phyloP scores from a whole-genome alignment of 352 stramenopile species.

The Phytophthora lateralis region DNA sequence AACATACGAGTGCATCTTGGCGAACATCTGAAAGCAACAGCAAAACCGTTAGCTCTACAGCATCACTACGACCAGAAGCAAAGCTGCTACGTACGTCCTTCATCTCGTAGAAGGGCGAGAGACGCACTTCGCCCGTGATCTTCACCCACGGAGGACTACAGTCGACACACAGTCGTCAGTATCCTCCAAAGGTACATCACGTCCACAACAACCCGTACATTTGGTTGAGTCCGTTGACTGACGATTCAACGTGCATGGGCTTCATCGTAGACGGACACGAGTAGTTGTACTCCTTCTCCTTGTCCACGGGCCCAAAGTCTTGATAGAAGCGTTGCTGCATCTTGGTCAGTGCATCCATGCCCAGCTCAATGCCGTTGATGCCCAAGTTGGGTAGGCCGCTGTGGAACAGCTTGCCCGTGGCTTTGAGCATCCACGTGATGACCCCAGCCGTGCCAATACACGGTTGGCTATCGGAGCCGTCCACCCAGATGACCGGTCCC shows the following conservation, averaged over 20 bases:
- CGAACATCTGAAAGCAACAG: conserved; percentile 42
- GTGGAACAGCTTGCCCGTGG: conserved; percentile 91
- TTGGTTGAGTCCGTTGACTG: conserved; percentile 70
- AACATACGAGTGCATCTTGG: conserved; percentile 77
- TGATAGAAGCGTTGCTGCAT: conserved; percentile 91
- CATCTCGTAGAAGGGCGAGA: conserved; percentile 93
- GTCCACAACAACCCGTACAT: conserved; percentile 41
- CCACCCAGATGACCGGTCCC: conserved; percentile 90
- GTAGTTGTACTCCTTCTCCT: conserved; percentile 91
- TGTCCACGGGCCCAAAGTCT: conserved; percentile 79
- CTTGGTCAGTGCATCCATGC: conserved; percentile 78
- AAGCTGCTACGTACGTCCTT: conserved; percentile 58
- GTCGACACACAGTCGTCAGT: not conserved
- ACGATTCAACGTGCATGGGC: conserved; percentile 75
- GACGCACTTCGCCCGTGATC: conserved; percentile 89
- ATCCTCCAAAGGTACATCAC: not conserved
- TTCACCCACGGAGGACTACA: conserved; percentile 86
- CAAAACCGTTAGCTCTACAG: not conserved
- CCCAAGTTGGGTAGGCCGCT: conserved; percentile 85
- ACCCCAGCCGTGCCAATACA: conserved; percentile 90
- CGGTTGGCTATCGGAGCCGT: conserved; percentile 89
- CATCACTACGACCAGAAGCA: not conserved
- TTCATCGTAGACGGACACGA: conserved; percentile 85
- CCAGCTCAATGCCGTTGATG: conserved; percentile 91
- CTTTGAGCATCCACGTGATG: conserved; percentile 89